Evolutionary conservation across 495 filamentous ascomycete genomes (phyloP).

Genomic region (Antarctomyces pellizariae): DNA sequence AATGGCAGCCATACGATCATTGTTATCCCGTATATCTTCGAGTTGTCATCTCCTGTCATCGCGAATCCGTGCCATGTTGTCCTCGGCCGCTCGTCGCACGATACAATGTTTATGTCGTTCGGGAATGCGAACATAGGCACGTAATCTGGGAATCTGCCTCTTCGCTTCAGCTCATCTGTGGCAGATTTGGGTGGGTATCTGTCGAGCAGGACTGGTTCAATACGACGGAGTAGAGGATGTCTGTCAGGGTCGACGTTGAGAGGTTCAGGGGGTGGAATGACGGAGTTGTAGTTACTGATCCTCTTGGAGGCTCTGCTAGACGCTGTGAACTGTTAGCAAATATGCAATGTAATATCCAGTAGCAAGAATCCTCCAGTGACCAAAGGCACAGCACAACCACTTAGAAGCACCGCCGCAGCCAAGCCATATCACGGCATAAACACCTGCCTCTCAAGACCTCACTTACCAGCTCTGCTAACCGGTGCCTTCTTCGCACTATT

Average conservation of each 20-base stretch:
- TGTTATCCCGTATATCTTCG: slow-evolving; percentile 77
- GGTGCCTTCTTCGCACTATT: slow-evolving; percentile 81
- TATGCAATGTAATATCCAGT: slow-evolving; percentile 11
- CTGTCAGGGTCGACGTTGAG: slow-evolving; percentile 75
- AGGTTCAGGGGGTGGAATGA: slow-evolving; percentile 82
- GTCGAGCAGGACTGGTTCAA: slow-evolving; percentile 85
- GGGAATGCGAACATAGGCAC: slow-evolving; percentile 99
- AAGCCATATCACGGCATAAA: too few relatives aligned
- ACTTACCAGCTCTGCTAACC: slow-evolving; percentile 50
- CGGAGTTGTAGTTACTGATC: slow-evolving; percentile 93
- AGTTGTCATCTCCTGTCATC: slow-evolving; percentile 85
- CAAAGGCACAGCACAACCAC: slow-evolving; percentile 5
- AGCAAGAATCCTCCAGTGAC: slow-evolving; percentile 8
- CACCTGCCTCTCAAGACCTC: too few relatives aligned
- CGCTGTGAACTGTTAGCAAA: slow-evolving; percentile 32
- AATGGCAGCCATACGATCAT: slow-evolving; percentile 85
- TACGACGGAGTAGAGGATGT: slow-evolving; percentile 82
- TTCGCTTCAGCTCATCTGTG: slow-evolving; percentile 51
- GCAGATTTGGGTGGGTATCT: slow-evolving; percentile 72
- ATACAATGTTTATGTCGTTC: slow-evolving; percentile 91
- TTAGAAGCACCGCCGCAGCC: too few relatives aligned
- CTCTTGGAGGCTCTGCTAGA: slow-evolving; percentile 76
- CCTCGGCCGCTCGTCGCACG: slow-evolving; percentile 75
- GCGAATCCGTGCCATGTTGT: slow-evolving; percentile 97
- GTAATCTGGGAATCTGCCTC: slow-evolving; percentile 85